phyloP scores from a whole-genome alignment of 352 stramenopile species.

The Lagenidium giganteum region DNA sequence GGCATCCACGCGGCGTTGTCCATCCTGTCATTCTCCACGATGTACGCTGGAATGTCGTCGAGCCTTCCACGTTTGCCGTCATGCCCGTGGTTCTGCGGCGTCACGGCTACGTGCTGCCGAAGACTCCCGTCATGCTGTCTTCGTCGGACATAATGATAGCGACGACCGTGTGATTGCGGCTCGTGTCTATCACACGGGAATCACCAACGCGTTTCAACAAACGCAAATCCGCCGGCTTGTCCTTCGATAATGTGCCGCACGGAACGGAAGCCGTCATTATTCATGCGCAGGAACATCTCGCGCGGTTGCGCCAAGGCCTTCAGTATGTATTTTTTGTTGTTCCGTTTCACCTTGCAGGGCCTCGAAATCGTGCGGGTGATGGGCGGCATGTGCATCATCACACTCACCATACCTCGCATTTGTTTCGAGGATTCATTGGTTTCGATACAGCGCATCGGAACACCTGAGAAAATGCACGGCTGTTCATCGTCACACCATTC shows the following conservation, averaged over 20 bases:
- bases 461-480: slow-evolving; percentile 27
- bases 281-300: slow-evolving; percentile 82
- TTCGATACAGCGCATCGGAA: slow-evolving; percentile 31
- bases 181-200: too few species aligned
- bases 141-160: too few species aligned
- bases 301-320: slow-evolving; percentile 71
- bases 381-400: too few species aligned
- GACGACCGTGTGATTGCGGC: too few species aligned
- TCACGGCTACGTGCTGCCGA: slow-evolving; percentile 66
- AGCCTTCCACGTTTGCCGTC: slow-evolving; percentile 75
- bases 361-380: too few species aligned
- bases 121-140: too few species aligned
- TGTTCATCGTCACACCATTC: too few species aligned
- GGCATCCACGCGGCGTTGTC: slow-evolving; percentile 76
- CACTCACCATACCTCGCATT: slow-evolving; percentile 41
- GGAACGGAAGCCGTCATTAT: slow-evolving; percentile 70
- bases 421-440: slow-evolving; percentile 44
- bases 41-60: slow-evolving; percentile 67
- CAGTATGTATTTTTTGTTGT: too few species aligned
- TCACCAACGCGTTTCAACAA: slow-evolving; percentile 78
- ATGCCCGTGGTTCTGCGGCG: slow-evolving; percentile 69
- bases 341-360: too few species aligned
- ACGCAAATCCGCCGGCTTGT: slow-evolving; percentile 65
- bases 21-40: slow-evolving; percentile 61
- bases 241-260: slow-evolving; percentile 80